Percentiles rank a stretch among this genome's conserved stretches.
phyloP scores from a whole-genome alignment of 441 rosid species.

The Erysimum cheiri region DNA sequence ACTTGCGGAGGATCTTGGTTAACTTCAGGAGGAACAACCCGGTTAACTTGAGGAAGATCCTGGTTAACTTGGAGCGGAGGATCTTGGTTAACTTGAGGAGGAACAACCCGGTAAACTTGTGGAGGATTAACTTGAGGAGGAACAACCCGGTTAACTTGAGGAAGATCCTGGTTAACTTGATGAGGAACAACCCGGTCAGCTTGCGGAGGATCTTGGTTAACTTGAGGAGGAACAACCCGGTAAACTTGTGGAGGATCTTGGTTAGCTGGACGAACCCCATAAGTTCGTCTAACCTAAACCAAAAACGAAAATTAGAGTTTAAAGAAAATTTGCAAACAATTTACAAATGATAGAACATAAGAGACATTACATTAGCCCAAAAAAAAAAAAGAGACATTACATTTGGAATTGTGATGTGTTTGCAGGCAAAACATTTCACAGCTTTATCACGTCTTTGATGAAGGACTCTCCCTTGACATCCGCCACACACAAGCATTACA shows the following conservation, averaged over 20 bases:
- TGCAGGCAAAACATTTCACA: constrained; percentile 42
- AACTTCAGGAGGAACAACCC: background rate
- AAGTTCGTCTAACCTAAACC: constrained; percentile 14
- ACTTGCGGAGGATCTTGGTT: background rate
- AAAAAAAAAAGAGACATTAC: too few relatives aligned
- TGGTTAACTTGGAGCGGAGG: background rate
- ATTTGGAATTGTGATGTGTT: constrained; percentile 25
- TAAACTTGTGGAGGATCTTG: background rate
- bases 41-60: background rate
- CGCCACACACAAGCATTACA: constrained; percentile 27
- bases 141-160: background rate
- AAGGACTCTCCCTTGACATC: constrained; percentile 28
- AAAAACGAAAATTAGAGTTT: background rate
- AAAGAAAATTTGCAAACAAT: background rate
- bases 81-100: background rate
- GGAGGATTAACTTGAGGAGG: background rate
- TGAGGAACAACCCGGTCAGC: background rate
- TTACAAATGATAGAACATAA: background rate
- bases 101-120: background rate
- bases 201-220: background rate
- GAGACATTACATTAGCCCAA: constrained; percentile 25
- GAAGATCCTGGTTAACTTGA: background rate
- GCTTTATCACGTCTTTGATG: constrained; percentile 9
- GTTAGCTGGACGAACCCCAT: background rate
- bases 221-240: background rate